Evolutionary conservation across 108 stramenopile genomes (phyloP).

Genomic region (Pseudonitzschia delicatissima): DNA sequence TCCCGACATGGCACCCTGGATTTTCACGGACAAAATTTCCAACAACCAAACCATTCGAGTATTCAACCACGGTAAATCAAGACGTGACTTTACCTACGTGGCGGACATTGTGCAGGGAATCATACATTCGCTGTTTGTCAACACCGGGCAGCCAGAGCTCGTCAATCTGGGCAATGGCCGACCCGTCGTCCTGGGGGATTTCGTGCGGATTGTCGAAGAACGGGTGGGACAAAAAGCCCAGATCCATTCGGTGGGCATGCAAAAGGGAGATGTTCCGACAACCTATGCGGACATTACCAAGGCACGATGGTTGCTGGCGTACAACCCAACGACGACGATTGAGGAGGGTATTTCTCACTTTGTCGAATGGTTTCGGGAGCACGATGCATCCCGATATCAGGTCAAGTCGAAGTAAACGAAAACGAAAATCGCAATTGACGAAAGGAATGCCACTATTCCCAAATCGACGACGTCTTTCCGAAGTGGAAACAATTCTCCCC

Average conservation of each 20-base stretch:
- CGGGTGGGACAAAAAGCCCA: conserved; percentile 63
- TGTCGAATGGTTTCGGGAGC: conserved; percentile 63
- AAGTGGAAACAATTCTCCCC: too few relatives aligned
- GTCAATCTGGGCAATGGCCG: conserved; percentile 93
- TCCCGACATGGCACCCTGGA: conserved; percentile 98
- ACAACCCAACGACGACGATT: conserved; percentile 66
- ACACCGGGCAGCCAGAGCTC: conserved; percentile 33
- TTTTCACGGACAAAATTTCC: conserved; percentile 92
- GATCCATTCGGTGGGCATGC: conserved; percentile 72
- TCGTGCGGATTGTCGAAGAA: conserved; percentile 78
- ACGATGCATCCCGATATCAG: conserved; percentile 26
- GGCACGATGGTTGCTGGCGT: conserved; percentile 74
- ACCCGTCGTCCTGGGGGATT: conserved; percentile 75
- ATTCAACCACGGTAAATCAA: conserved; percentile 91
- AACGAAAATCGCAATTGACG: too few relatives aligned
- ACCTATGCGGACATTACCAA: conserved; percentile 82
- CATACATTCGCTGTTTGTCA: conserved; percentile 80
- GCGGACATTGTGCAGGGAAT: conserved; percentile 89
- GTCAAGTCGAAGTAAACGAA: too few relatives aligned
- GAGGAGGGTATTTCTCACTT: conserved; percentile 73
- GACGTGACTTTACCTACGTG: conserved; percentile 90
- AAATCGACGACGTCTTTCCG: too few relatives aligned
- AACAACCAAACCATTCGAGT: conserved; percentile 88
- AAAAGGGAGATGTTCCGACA: conserved; percentile 86
- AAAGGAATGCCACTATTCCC: not conserved